Conservation (phyloP, 2,329 filamentous ascomycete species). For the Sporothrix brunneoviolacea region DNA sequence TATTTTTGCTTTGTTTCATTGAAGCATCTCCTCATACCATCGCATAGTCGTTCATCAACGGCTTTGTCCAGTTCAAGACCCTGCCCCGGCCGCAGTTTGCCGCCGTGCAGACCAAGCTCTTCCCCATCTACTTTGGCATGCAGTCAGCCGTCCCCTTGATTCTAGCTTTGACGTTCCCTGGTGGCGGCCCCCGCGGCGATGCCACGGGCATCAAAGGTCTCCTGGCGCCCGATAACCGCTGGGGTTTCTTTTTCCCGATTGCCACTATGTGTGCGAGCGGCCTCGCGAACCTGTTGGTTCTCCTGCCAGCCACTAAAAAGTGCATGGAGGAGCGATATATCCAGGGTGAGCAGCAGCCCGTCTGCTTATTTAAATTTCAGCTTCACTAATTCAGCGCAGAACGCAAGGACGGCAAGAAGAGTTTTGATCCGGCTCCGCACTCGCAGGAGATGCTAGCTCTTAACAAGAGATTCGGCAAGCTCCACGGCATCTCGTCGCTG, state of each 20-base stretch:
- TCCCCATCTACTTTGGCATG: conserved; percentile 82
- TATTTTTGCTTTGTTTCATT: neutral
- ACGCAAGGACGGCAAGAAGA: conserved; percentile 82
- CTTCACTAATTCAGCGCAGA: conserved; percentile 41
- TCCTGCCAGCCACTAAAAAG: conserved; percentile 69
- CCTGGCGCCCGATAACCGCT: conserved; percentile 53
- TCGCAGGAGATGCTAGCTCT: conserved; percentile 75
- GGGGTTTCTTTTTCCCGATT: conserved; percentile 61
- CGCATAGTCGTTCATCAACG: conserved; percentile 58
- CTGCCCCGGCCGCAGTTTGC: conserved; percentile 77
- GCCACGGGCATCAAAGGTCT: conserved; percentile 45
- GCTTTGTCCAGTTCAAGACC: conserved; percentile 68
- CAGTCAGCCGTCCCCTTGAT: conserved; percentile 69
- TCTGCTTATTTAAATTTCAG: too few species aligned
- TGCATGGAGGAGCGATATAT: conserved; percentile 69
- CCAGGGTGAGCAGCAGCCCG: conserved; percentile 58
- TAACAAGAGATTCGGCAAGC: conserved; percentile 69
- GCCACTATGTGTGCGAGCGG: conserved; percentile 64
- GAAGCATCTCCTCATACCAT: neutral
- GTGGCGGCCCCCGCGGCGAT: conserved; percentile 33
- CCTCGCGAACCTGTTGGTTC: conserved; percentile 59
- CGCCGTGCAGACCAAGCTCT: conserved; percentile 69
- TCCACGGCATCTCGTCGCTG: conserved; percentile 77
- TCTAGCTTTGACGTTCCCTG: conserved; percentile 74
- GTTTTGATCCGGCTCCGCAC: conserved; percentile 70